phyloP scores from a whole-genome alignment of 345 rosid genomes.

The Carallia brachiata region DNA sequence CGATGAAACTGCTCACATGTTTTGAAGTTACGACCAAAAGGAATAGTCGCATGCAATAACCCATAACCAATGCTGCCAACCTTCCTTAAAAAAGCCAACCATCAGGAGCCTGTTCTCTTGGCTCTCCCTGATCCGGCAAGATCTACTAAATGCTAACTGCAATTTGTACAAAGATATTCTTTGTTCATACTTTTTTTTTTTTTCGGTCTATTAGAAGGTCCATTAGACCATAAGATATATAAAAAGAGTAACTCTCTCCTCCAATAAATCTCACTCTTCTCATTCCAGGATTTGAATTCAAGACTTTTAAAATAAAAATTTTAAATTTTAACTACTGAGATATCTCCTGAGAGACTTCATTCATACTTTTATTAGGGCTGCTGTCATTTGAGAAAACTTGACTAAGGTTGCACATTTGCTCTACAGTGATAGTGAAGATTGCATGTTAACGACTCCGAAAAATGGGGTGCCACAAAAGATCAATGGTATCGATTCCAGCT shows the following conservation, averaged over 20 bases:
- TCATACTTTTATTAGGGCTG: conserved; percentile 20
- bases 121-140: conserved; percentile 99
- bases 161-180: conserved; percentile 91
- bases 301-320: too few species aligned
- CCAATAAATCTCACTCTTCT: too few species aligned
- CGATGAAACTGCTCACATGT: conserved; percentile 22
- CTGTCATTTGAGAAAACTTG: conserved; percentile 55
- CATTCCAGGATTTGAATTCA: too few species aligned
- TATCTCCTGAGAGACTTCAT: too few species aligned
- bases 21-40: conserved; percentile 13
- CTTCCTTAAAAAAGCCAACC: conserved; percentile 96
- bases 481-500: not conserved
- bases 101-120: conserved; percentile 97
- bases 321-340: too few species aligned
- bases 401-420: conserved; percentile 83
- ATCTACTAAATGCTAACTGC: conserved; percentile 74
- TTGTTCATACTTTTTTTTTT: conserved; percentile 43
- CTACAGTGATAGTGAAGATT: conserved; percentile 93
- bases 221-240: too few species aligned
- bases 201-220: too few species aligned
- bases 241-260: too few species aligned
- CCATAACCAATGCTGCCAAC: conserved; percentile 33
- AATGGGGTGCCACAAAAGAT: conserved; percentile 2
- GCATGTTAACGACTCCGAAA: conserved; percentile 92
- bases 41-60: conserved; percentile 10